phyloP scores from a whole-genome alignment of 495 filamentous ascomycete species.

The Hypoxylon intermedium region DNA sequence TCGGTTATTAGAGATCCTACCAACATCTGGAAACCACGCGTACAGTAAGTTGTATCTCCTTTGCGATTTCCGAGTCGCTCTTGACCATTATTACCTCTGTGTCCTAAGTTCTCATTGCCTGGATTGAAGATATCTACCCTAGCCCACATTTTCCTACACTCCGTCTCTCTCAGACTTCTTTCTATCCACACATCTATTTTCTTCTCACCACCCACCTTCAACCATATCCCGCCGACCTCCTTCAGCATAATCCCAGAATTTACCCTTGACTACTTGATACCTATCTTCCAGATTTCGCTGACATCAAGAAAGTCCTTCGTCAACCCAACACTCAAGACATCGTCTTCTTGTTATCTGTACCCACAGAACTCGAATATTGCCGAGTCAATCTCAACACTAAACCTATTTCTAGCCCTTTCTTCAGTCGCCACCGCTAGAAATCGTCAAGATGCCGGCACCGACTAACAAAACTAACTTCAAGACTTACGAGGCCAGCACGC shows the following conservation, averaged over 20 bases:
- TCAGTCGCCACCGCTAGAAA: neutral
- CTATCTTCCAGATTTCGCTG: neutral
- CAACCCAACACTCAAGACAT: neutral
- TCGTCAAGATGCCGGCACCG: constrained; percentile 30
- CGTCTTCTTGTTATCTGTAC: neutral
- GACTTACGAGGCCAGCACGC: constrained; percentile 54
- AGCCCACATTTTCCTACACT: neutral
- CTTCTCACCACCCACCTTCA: neutral
- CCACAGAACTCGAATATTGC: neutral
- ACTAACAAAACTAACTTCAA: constrained; percentile 53
- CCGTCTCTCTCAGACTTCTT: neutral
- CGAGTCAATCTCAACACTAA: neutral
- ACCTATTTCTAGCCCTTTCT: neutral
- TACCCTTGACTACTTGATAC: neutral
- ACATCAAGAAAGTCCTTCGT: neutral
- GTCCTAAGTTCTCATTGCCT: too few relatives aligned
- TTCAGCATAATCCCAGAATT: neutral
- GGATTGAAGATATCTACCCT: neutral
- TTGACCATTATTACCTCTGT: too few relatives aligned
- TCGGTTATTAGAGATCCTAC: neutral
- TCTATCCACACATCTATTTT: neutral
- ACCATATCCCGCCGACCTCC: neutral
- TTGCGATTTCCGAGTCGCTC: too few relatives aligned
- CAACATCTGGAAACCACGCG: neutral
- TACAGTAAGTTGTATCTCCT: neutral